Evolutionary conservation across 2,329 filamentous ascomycete species (phyloP).

Genomic region (Aureobasidium vineae): DNA sequence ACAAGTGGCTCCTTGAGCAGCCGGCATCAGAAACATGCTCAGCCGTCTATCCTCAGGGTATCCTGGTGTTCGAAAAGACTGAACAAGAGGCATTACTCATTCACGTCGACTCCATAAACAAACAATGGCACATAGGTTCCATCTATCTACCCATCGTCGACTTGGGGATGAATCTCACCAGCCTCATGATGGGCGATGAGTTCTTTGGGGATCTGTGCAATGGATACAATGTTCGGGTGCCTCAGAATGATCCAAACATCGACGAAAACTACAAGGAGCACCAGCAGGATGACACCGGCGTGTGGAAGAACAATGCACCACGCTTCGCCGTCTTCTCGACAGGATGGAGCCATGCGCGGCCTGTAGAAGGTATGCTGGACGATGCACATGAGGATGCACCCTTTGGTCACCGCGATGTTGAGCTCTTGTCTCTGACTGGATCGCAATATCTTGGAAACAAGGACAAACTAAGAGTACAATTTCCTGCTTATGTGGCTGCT

Average conservation of each 20-base stretch:
- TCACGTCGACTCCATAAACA: neutral
- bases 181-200: neutral
- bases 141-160: neutral
- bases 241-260: slow-evolving; percentile 4
- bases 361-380: neutral
- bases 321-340: slow-evolving; percentile 8
- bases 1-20: slow-evolving; percentile 2
- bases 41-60: neutral
- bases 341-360: neutral
- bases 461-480: neutral
- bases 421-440: neutral
- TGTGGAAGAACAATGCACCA: slow-evolving; percentile 1
- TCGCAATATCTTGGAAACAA: neutral
- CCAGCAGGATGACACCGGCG: neutral
- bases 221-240: neutral
- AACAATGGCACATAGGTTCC: neutral
- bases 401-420: neutral
- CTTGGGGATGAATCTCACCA: neutral
- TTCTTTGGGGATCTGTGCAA: neutral
- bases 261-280: slow-evolving; percentile 2
- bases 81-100: neutral
- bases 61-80: neutral
- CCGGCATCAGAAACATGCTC: neutral
- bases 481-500: neutral
- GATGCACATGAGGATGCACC: neutral